Evolutionary conservation across 2,329 filamentous ascomycete genomes (phyloP).

Genomic region (Exophiala spinifera): DNA sequence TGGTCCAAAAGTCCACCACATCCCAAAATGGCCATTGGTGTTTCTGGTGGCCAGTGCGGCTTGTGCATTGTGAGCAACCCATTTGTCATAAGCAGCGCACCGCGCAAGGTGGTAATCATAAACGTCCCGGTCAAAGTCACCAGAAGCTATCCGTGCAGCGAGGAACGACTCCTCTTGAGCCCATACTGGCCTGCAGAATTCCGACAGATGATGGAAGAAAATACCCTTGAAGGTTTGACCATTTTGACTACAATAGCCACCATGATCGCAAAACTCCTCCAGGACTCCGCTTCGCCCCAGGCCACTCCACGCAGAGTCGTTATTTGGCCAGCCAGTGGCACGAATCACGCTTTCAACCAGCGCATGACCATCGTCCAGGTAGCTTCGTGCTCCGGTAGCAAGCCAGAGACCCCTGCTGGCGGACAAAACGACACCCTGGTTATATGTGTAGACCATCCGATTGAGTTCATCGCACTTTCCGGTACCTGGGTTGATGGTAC

Average conservation of each 20-base stretch:
- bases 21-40: constrained; percentile 67
- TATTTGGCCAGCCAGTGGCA: constrained; percentile 69
- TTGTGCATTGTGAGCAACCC: constrained; percentile 74
- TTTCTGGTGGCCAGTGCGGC: constrained; percentile 72
- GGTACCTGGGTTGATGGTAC: constrained; percentile 59
- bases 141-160: constrained; percentile 25
- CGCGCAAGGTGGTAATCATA: constrained; percentile 45
- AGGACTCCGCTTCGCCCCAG: constrained; percentile 76
- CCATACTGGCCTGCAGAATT: constrained; percentile 70
- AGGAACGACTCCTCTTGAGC: constrained; percentile 46
- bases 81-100: constrained; percentile 66
- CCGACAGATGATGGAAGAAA: constrained; percentile 82
- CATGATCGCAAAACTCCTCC: constrained; percentile 78
- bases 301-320: constrained; percentile 61
- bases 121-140: constrained; percentile 37
- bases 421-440: constrained; percentile 85
- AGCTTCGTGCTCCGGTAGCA: constrained; percentile 67
- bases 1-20: constrained; percentile 66
- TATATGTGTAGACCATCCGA: constrained; percentile 92
- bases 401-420: constrained; percentile 78
- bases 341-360: constrained; percentile 70
- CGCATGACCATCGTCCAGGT: constrained; percentile 74
- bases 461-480: constrained; percentile 75
- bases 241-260: constrained; percentile 74
- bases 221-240: constrained; percentile 91